Conservation (phyloP, 2,329 filamentous ascomycete species). For the Raffaelea albimanens region DNA sequence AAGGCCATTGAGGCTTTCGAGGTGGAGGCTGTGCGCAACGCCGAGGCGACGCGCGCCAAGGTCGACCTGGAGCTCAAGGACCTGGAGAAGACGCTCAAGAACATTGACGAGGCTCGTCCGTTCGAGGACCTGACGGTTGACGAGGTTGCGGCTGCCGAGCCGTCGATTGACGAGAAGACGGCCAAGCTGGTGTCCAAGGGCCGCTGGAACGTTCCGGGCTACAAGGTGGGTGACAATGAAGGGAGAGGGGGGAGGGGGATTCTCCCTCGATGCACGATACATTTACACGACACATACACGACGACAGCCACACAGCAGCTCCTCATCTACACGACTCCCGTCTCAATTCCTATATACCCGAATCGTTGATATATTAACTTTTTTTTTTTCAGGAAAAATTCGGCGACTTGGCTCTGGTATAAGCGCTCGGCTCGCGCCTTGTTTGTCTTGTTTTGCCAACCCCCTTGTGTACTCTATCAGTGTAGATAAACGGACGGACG, state of each 20-base stretch:
- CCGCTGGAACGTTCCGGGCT: conserved; percentile 95
- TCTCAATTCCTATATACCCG: too few relatives aligned
- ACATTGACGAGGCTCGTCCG: conserved; percentile 91
- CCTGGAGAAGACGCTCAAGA: conserved; percentile 87
- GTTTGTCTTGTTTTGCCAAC: conserved; percentile 26
- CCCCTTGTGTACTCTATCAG: conserved; percentile 56
- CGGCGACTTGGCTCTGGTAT: conserved; percentile 90
- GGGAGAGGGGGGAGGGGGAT: not conserved
- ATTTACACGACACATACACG: not conserved
- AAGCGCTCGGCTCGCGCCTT: conserved; percentile 34
- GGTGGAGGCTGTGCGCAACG: conserved; percentile 92
- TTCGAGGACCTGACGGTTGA: conserved; percentile 98
- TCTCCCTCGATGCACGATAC: too few relatives aligned
- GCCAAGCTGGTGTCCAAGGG: conserved; percentile 91
- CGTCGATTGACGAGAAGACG: conserved; percentile 97
- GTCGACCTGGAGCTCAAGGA: conserved; percentile 93
- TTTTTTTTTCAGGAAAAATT: conserved; percentile 97
- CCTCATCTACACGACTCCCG: too few relatives aligned
- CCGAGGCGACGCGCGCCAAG: conserved; percentile 91
- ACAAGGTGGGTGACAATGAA: conserved; percentile 64
- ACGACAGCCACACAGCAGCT: too few relatives aligned
- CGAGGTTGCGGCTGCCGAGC: conserved; percentile 86
- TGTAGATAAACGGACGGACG: conserved; percentile 49
- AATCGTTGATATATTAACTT: too few relatives aligned
- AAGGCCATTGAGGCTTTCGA: conserved; percentile 99